Evolutionary conservation across 202 grass and related monocot species (phyloP).

Genomic region (Eragrostis tef): DNA sequence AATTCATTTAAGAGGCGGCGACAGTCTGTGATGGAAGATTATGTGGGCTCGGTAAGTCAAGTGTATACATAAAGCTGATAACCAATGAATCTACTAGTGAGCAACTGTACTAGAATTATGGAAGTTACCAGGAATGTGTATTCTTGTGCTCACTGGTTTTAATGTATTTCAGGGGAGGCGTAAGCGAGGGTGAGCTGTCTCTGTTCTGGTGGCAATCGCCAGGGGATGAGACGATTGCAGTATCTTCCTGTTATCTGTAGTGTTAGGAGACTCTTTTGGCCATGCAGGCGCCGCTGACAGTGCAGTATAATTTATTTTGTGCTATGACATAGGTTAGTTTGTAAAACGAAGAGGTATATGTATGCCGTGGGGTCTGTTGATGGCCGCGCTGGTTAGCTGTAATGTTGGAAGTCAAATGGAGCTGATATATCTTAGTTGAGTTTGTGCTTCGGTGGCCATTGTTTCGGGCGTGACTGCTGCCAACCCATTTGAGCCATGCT

Average conservation of each 20-base stretch:
- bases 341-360: background rate
- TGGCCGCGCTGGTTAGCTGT: background rate
- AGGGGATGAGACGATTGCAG: background rate
- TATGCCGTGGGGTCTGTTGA: background rate
- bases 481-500: too few relatives aligned
- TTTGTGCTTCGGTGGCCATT: too few relatives aligned
- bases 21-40: conserved; percentile 79
- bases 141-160: background rate
- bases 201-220: background rate
- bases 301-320: conserved; percentile 22
- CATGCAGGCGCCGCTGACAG: background rate
- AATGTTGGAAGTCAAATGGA: background rate
- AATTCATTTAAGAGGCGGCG: conserved; percentile 72
- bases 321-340: conserved; percentile 37
- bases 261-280: background rate
- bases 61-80: background rate
- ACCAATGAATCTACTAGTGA: background rate
- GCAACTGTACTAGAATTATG: background rate
- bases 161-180: conserved; percentile 50
- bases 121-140: background rate
- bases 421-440: too few relatives aligned
- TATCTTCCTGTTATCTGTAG: background rate
- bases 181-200: conserved; percentile 28
- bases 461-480: too few relatives aligned
- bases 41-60: conserved; percentile 59